Base-by-base conservation (phyloP, 2,329 filamentous ascomycete genomes). In the Chrysoporthe cubensis region DNA sequence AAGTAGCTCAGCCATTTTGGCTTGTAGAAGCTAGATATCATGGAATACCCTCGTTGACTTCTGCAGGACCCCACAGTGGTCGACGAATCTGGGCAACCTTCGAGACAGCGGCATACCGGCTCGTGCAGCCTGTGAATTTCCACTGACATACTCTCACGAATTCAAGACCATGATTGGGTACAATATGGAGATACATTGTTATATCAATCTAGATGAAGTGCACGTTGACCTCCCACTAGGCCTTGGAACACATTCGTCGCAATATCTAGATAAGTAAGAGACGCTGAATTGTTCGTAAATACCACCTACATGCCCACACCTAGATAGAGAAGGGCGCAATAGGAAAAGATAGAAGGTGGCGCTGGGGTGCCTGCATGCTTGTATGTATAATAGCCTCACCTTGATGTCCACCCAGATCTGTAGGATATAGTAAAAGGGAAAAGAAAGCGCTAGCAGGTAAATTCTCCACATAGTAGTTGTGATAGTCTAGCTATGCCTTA, bases 401-500 rank as follows among this genome's bases (percentile, higher is more conserved):
- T 18, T 37, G 52, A 56, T 37, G 21, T 8, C 6, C n/a, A 46
- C 11, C 37, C 1, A 44, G 7, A 4, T 34, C 16, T 13, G 5
- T 54, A 14, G 4, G 14, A 44, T 26, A 8, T 32, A 60, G 5
- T 14, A 9, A 42, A 11, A 42, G 8, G 26, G 16, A 14, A 68
- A 37, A 37, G 26, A 59, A 21, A 66, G 26, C 37, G 26, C 13
- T 44, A n/a, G 7, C 34, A 21, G 34, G 21, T 13, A 65, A 21
- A 44, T 37, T 11, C 50, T 56, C n/a, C 3, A 16, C 21, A 57
- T 46, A 9, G 32, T 43, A 21, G 43, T 42, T 18, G 9, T 26
- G 8, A 5, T 48, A 54, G n/a, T 65, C 16, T 67, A 66, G 40
- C 42, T n/a, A 46, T 52, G 21, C 13, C n/a, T 11, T 11, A 3